Evolutionary conservation across 2,329 filamentous ascomycete genomes (phyloP).

Genomic region (Metarhizium guizhouense): DNA sequence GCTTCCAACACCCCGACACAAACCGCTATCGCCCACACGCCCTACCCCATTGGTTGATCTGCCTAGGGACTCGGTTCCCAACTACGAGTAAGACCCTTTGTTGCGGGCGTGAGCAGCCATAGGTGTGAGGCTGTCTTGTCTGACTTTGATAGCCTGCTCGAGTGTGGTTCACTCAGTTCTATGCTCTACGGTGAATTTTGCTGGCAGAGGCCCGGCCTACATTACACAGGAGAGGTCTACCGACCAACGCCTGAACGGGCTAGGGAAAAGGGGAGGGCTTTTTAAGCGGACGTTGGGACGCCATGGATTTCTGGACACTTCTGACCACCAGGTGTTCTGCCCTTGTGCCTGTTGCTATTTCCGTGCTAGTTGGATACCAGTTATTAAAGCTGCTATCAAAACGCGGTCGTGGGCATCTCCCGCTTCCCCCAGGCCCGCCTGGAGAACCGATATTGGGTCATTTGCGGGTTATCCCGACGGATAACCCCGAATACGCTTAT

Average conservation of each 20-base stretch:
- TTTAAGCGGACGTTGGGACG: background rate
- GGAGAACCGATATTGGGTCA: slow-evolving; percentile 33
- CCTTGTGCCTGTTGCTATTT: slow-evolving; percentile 2
- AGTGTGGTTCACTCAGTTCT: too few relatives aligned
- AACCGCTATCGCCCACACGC: too few relatives aligned
- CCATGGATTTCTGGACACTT: background rate
- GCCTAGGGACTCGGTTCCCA: too few relatives aligned
- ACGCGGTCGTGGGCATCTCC: slow-evolving; percentile 8
- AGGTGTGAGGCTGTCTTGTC: too few relatives aligned
- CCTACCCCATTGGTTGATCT: too few relatives aligned
- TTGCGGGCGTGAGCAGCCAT: too few relatives aligned
- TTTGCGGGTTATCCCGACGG: slow-evolving; percentile 29
- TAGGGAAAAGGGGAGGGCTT: background rate
- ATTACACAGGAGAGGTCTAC: too few relatives aligned
- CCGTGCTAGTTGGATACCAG: slow-evolving; percentile 1
- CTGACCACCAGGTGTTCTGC: background rate
- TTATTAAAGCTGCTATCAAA: background rate
- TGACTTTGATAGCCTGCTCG: too few relatives aligned
- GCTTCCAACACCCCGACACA: too few relatives aligned
- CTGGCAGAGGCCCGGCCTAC: too few relatives aligned
- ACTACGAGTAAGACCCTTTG: too few relatives aligned
- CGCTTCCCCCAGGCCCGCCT: slow-evolving; percentile 23
- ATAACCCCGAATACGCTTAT: slow-evolving; percentile 22
- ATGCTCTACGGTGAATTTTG: too few relatives aligned
- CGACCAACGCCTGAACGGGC: background rate